Conservation (phyloP, 768 basidiomycete species). For the Leccinum variicolor region DNA sequence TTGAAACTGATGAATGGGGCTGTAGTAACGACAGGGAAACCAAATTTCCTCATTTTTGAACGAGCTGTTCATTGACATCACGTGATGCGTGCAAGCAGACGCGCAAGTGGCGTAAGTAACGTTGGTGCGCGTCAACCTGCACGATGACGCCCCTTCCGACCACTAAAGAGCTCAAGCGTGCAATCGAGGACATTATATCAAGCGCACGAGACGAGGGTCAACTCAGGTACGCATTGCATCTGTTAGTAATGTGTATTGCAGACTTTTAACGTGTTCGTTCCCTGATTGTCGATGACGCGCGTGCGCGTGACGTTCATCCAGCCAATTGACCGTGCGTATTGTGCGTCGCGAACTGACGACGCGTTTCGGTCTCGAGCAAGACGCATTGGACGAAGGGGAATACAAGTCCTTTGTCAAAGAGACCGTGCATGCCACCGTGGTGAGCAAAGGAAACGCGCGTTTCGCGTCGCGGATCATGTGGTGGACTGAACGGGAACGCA, state of each 20-base stretch:
- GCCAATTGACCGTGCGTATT: slow-evolving; percentile 43
- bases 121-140: background rate
- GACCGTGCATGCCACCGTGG: slow-evolving; percentile 14
- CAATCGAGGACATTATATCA: slow-evolving; percentile 20
- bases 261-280: background rate
- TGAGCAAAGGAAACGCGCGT: background rate
- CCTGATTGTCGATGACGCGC: background rate
- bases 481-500: background rate
- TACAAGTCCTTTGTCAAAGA: slow-evolving; percentile 48
- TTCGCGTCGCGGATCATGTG: background rate
- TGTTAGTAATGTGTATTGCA: background rate
- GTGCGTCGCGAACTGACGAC: slow-evolving; percentile 51
- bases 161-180: slow-evolving; percentile 13
- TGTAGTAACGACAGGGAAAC: too few relatives aligned
- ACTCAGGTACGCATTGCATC: slow-evolving; percentile 13
- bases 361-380: slow-evolving; percentile 41
- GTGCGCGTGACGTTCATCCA: slow-evolving; percentile 3
- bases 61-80: slow-evolving; percentile 1
- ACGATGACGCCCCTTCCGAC: slow-evolving; percentile 14
- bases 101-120: background rate
- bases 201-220: slow-evolving; percentile 20
- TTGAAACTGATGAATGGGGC: too few relatives aligned
- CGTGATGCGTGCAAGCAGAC: slow-evolving; percentile 4
- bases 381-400: slow-evolving; percentile 39
- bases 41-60: too few relatives aligned